Percentiles rank a stretch among this genome's conserved stretches.
Evolutionary conservation across 768 basidiomycete species (phyloP).

Genomic region (Lentinula sp.): DNA sequence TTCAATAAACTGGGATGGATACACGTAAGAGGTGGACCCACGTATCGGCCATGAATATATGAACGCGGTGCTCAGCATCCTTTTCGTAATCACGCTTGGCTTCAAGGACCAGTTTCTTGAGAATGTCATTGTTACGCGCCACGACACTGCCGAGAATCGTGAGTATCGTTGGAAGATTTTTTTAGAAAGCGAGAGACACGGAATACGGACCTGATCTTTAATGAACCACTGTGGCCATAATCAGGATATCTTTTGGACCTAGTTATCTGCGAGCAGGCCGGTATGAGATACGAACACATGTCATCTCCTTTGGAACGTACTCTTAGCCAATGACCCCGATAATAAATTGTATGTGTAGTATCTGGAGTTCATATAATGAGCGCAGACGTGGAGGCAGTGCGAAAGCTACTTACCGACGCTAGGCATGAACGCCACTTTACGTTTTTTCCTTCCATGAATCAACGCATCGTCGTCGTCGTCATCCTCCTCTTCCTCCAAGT

Average conservation of each 20-base stretch:
- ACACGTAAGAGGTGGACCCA: conserved; percentile 33
- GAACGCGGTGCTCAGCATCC: conserved; percentile 85
- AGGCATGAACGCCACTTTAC: conserved; percentile 84
- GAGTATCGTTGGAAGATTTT: conserved; percentile 8
- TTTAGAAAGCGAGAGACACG: conserved; percentile 12
- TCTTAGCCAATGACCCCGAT: conserved; percentile 83
- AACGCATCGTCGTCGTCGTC: conserved; percentile 49
- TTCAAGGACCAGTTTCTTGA: conserved; percentile 82
- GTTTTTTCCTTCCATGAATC: conserved; percentile 65
- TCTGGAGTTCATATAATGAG: conserved; percentile 34
- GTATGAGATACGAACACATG: background rate
- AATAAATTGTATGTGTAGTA: conserved; percentile 85
- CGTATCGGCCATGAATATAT: conserved; percentile 87
- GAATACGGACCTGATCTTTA: conserved; percentile 67
- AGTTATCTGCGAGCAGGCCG: conserved; percentile 52
- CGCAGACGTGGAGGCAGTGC: background rate
- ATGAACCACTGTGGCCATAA: conserved; percentile 64
- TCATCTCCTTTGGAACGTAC: conserved; percentile 32
- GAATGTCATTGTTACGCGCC: conserved; percentile 81
- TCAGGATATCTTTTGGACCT: conserved; percentile 73
- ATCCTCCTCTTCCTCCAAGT: conserved; percentile 75
- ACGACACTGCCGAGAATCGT: conserved; percentile 52
- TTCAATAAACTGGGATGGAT: background rate
- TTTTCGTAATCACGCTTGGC: conserved; percentile 88
- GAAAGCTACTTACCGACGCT: conserved; percentile 53